These are phyloP conservation scores for Kregervanrija delftensis DNA, from an alignment of 805 yeast genomes.

Conservation along the genomic window DNA sequence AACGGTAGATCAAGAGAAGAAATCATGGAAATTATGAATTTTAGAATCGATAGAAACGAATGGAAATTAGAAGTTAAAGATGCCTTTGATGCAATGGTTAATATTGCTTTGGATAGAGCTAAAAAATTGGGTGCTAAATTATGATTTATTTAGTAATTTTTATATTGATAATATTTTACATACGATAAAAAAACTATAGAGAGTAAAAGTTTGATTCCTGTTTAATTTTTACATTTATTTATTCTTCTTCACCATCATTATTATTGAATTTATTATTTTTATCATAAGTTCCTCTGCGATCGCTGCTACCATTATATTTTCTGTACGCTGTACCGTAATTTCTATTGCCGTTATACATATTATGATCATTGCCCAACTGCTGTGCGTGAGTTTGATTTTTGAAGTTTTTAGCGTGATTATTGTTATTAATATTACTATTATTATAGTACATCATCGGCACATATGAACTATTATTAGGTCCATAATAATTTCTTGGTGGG, in stretches of 20 bases:
- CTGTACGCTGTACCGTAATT: too few relatives aligned
- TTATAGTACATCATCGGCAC: too few relatives aligned
- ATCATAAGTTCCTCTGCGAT: too few relatives aligned
- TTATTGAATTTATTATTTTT: not conserved
- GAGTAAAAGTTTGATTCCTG: not conserved
- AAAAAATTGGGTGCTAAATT: conserved; percentile 39
- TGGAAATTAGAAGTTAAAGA: conserved; percentile 48
- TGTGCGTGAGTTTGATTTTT: too few relatives aligned
- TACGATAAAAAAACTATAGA: too few relatives aligned
- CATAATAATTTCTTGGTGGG: too few relatives aligned
- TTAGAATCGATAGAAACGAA: conserved; percentile 51
- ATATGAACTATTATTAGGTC: too few relatives aligned
- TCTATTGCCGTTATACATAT: too few relatives aligned
- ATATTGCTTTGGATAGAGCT: conserved; percentile 77
- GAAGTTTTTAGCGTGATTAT: conserved; percentile 1
- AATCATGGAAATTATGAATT: conserved; percentile 57
- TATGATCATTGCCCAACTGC: too few relatives aligned
- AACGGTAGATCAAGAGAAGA: conserved; percentile 67
- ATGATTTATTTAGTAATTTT: conserved; percentile 5
- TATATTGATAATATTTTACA: too few relatives aligned
- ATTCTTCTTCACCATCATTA: conserved; percentile 8
- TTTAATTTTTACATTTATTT: not conserved
- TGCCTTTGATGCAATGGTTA: conserved; percentile 86
- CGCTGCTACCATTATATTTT: too few relatives aligned
- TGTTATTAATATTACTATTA: conserved; percentile 3